These are phyloP conservation scores for Eucalyptus polyanthemos DNA, from an alignment of 345 rosid genomes.

Conservation along the genomic window DNA sequence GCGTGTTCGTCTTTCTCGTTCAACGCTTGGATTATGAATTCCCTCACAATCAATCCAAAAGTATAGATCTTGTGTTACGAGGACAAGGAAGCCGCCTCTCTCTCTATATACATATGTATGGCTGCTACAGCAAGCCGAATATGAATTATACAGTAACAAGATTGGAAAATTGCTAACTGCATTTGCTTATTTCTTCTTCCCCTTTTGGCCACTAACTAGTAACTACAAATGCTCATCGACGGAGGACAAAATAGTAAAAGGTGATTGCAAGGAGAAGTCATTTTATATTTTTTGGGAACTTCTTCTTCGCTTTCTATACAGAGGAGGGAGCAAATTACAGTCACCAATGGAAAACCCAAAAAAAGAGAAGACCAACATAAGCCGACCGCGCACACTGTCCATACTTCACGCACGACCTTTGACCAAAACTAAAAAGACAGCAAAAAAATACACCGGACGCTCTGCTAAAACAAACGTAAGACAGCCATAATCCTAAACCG, in stretches of 20 bases:
- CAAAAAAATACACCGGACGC: neutral
- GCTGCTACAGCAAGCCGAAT: neutral
- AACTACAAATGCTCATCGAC: neutral
- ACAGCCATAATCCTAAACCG: neutral
- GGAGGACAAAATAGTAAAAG: neutral
- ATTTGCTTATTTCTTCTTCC: neutral
- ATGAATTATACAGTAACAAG: neutral
- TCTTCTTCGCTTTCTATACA: neutral
- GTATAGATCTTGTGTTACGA: too few species aligned
- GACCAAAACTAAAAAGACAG: neutral
- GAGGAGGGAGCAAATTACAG: conserved; percentile 41
- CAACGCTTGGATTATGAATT: neutral
- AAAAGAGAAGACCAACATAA: neutral
- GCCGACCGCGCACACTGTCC: neutral
- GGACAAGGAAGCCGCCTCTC: neutral
- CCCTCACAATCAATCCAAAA: neutral
- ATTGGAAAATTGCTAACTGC: neutral
- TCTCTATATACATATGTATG: neutral
- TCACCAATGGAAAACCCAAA: neutral
- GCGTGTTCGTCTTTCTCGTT: neutral
- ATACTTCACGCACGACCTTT: neutral
- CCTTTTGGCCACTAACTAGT: neutral
- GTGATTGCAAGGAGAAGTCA: neutral
- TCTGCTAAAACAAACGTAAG: neutral
- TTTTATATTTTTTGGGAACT: neutral